phyloP scores from a whole-genome alignment of 192 early-diverging fungal genomes.

The Ambispora gerdemannii region DNA sequence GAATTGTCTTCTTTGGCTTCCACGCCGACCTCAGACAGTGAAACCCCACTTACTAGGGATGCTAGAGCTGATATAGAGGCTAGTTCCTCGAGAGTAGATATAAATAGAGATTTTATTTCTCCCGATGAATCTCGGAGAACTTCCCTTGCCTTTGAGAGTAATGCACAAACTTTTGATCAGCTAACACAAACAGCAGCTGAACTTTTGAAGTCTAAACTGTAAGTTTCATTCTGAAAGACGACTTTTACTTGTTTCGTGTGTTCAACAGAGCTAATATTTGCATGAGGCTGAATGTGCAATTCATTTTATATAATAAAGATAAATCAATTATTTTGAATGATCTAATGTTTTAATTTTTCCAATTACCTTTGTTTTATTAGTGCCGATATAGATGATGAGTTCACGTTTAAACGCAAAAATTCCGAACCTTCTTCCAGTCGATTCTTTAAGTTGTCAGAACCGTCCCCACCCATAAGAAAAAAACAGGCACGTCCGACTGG shows the following conservation, averaged over 20 bases:
- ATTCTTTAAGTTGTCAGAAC: conserved; percentile 13
- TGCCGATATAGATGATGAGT: background rate
- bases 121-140: background rate
- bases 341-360: background rate
- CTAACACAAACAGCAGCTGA: conserved; percentile 13
- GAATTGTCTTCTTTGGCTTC: too few species aligned
- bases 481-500: background rate
- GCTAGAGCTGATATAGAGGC: too few species aligned
- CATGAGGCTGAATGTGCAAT: background rate
- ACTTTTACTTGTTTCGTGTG: background rate
- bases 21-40: too few species aligned
- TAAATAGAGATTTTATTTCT: background rate
- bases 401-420: conserved; percentile 27
- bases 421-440: background rate
- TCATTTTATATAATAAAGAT: background rate
- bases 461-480: conserved; percentile 5
- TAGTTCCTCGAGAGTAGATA: background rate
- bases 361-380: conserved; percentile 1
- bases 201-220: conserved; percentile 16
- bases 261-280: background rate
- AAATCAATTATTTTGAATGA: background rate
- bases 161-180: conserved; percentile 2
- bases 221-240: background rate
- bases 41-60: too few species aligned
- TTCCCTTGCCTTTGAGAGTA: conserved; percentile 1